A percentile compares a stretch with the other conserved stretches of the same genome.
These are phyloP conservation scores for Rhynchosporium agropyri DNA, from an alignment of 2,329 filamentous ascomycete species.

Conservation along the genomic window DNA sequence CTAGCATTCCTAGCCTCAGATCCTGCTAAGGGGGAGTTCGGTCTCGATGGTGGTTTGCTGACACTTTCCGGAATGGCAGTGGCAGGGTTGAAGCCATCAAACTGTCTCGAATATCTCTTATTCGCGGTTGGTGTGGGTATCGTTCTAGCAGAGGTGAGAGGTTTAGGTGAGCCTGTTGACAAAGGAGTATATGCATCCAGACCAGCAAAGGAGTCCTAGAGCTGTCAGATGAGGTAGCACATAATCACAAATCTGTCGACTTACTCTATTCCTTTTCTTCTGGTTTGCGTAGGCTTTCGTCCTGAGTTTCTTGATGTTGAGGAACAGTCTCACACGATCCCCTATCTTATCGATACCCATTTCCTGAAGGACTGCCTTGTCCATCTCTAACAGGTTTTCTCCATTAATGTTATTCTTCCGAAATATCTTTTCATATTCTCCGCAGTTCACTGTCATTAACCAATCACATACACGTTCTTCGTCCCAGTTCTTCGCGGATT, in stretches of 20 bases:
- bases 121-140: constrained; percentile 52
- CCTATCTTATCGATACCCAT: constrained; percentile 99
- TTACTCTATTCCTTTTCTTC: constrained; percentile 84
- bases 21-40: constrained; percentile 62
- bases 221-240: constrained; percentile 32
- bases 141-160: constrained; percentile 55
- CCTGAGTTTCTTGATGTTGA: constrained; percentile 80
- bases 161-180: constrained; percentile 66
- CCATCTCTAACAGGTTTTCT: constrained; percentile 94
- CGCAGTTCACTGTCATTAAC: constrained; percentile 86
- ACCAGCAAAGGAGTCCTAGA: constrained; percentile 78
- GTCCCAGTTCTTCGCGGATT: constrained; percentile 83
- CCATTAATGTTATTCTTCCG: constrained; percentile 95
- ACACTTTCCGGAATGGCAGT: constrained; percentile 44
- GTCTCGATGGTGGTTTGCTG: constrained; percentile 64
- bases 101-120: constrained; percentile 67
- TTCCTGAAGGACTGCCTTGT: constrained; percentile 93
- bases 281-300: constrained; percentile 76
- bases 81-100: constrained; percentile 47
- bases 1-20: constrained; percentile 37
- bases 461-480: constrained; percentile 92
- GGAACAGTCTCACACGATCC: constrained; percentile 87
- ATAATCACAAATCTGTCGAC: constrained; percentile 34
- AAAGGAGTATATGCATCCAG: constrained; percentile 69
- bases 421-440: constrained; percentile 90